A percentile compares a stretch with the other conserved stretches of the same genome.
Evolutionary conservation across 805 yeast genomes (phyloP).

Genomic region (Hanseniaspora pseudoguilliermondii): DNA sequence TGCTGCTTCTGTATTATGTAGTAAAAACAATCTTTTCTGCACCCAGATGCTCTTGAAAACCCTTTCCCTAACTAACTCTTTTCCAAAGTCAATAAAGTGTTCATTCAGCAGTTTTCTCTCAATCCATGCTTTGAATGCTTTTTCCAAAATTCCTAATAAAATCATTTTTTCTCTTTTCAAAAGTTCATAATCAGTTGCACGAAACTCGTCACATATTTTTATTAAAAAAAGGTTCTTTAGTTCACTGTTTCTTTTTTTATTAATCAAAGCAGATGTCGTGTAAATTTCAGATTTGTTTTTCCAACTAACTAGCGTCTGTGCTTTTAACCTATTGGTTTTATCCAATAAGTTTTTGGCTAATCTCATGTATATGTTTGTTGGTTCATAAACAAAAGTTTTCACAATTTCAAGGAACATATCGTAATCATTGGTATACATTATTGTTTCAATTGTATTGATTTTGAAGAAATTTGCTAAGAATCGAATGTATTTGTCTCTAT

Average conservation of each 20-base stretch:
- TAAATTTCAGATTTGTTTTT: not conserved
- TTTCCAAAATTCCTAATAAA: no score
- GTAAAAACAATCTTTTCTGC: not conserved
- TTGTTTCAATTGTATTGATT: not conserved
- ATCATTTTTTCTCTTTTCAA: not conserved
- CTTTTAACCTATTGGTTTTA: not conserved
- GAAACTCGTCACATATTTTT: no score
- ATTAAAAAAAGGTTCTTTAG: not conserved
- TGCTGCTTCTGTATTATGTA: not conserved
- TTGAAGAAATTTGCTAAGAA: not conserved
- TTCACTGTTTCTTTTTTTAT: not conserved
- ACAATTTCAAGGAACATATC: not conserved
- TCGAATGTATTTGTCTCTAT: conserved; percentile 7
- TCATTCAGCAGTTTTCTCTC: not conserved
- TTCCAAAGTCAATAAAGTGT: not conserved
- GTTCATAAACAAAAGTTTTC: not conserved
- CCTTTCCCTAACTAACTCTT: conserved; percentile 7
- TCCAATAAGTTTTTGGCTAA: not conserved
- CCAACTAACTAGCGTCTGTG: not conserved
- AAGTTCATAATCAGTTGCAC: not conserved
- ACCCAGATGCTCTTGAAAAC: not conserved
- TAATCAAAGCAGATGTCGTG: not conserved
- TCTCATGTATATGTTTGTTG: conserved; percentile 10
- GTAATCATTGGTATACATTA: not conserved
- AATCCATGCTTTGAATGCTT: not conserved